Conservation (phyloP, 768 basidiomycete genomes). For the Leucosporidium creatinivorum region DNA sequence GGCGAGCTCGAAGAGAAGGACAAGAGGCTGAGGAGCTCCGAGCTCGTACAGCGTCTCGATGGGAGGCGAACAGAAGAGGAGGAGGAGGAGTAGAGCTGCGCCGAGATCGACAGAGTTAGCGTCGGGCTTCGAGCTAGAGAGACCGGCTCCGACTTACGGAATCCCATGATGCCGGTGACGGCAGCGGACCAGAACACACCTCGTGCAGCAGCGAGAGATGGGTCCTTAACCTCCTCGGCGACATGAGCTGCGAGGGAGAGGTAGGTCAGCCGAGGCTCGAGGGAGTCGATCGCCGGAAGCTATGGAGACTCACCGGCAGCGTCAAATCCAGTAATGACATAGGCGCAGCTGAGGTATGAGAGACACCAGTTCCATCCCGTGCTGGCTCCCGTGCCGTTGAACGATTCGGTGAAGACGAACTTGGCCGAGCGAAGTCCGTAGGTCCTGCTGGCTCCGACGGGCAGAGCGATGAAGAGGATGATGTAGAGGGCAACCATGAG, state of each 20-base stretch:
- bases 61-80: slow-evolving; percentile 31
- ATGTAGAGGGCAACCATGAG: slow-evolving; percentile 80
- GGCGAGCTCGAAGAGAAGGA: slow-evolving; percentile 75
- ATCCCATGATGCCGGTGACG: slow-evolving; percentile 53
- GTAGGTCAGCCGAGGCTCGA: slow-evolving; percentile 46
- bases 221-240: slow-evolving; percentile 80
- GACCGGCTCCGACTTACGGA: slow-evolving; percentile 51
- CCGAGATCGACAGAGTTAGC: not conserved
- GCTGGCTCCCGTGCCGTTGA: slow-evolving; percentile 81
- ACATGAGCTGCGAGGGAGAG: slow-evolving; percentile 71
- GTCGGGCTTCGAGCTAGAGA: not conserved
- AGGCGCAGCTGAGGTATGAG: slow-evolving; percentile 78
- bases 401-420: slow-evolving; percentile 75
- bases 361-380: slow-evolving; percentile 87
- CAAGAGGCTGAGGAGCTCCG: slow-evolving; percentile 81
- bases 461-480: slow-evolving; percentile 82
- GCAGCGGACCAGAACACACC: slow-evolving; percentile 72
- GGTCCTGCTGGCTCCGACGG: slow-evolving; percentile 77
- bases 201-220: slow-evolving; percentile 68
- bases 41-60: slow-evolving; percentile 65
- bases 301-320: slow-evolving; percentile 43
- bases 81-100: slow-evolving; percentile 45
- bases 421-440: slow-evolving; percentile 79
- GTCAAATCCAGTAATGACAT: slow-evolving; percentile 83
- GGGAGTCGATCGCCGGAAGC: slow-evolving; percentile 35